Evolutionary conservation across 495 filamentous ascomycete species (phyloP), one percentile per base, ranked within the genome.

Genomic region (Cryomyces minteri): DNA sequence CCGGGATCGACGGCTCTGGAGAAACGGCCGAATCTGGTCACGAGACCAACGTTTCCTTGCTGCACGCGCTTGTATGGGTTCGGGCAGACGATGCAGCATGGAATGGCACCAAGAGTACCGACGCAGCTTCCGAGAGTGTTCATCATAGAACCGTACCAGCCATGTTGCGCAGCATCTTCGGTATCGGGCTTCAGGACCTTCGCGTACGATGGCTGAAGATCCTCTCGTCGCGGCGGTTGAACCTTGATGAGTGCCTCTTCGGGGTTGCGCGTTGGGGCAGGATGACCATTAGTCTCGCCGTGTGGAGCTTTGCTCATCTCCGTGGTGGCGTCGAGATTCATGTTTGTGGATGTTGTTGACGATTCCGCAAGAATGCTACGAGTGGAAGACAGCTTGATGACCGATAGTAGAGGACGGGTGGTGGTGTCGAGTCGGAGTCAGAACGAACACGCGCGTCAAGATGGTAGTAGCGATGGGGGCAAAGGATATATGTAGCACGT

Each of bases 21-120:
- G 67, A 98, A 96, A 57, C 84, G 83, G 59, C 90, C 90, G 53
- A 96, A 99, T 60, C 83, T 87, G 54, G 88, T 93, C 52, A 99
- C 79, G 31, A 99, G 70, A 47, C 90, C 90, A 31, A 99, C 90
- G 54, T 90, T 84, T 54, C 90, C 90, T 61, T 95, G 88, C 44
- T 68, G 61, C 54, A 95, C 87, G n/a, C 75, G 76, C 68, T 94
- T 94, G 74, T 88, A 98, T 9, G 90, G 90, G 64, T 99, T 99
- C 31, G 92, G 92, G 63, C 84, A 94, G 59, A 74, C 68, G 63
- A 94, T 63, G 64, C 88, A 90, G 74, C 87, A 94, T 1, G 92
- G 92, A 54, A 96, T 73, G 28, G 92, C 86, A 45, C 90, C 90
- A 18, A 81, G 57, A 49, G 74, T 81, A 48, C 90, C 90, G 52